Base-by-base conservation (phyloP, 768 basidiomycete genomes). In the Suillus luteus region DNA sequence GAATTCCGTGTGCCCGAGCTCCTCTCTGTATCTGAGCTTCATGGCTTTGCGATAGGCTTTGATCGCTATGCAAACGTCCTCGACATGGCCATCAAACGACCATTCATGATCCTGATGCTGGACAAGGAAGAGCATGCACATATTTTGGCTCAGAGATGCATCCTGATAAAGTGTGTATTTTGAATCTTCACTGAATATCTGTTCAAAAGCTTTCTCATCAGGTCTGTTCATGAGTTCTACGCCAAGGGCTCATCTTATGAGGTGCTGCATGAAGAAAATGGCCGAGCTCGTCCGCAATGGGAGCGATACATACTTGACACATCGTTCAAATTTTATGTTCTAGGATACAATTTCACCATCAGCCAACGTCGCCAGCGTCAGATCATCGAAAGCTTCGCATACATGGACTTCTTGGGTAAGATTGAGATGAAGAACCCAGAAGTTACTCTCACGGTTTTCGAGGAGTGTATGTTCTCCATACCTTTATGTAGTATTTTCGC, bases 1-100 rank as follows among this genome's bases (percentile, higher is more conserved):
- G 89, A 92, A 41, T 96, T 96, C 72, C 82, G 95, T 31, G 74
- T 96, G 14, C 94, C 95, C 40, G 93, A 95, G 72, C 83, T 97
- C 0, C 74, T 77, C 37, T 95, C 94, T 4, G 74, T 95, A 44
- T 84, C 92, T 2, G 86, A 95, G 69, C 81, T 94, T 0, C 73
- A 90, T 77, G 85, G 82, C 10, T 91, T 97, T 73, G 68, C 79
- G 0, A 76, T 92, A 48, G 74, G 75, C 46, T 76, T 92, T 61
- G 67, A 68, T 64, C 67, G 43, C 9, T 78, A 86, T 24, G 69
- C 77, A 41, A 66, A 74, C 7, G 81, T 82, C 66, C 73, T 77
- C 63, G 86, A 89, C 75, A 75, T 81, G 8, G 74, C 67, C 40
- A 52, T 64, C 66, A 79, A 75, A 48, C 80, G 87, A 59, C 93